Percentiles rank a stretch among this genome's conserved stretches.
phyloP scores from a whole-genome alignment of 768 basidiomycete species.

The Suillus discolor region DNA sequence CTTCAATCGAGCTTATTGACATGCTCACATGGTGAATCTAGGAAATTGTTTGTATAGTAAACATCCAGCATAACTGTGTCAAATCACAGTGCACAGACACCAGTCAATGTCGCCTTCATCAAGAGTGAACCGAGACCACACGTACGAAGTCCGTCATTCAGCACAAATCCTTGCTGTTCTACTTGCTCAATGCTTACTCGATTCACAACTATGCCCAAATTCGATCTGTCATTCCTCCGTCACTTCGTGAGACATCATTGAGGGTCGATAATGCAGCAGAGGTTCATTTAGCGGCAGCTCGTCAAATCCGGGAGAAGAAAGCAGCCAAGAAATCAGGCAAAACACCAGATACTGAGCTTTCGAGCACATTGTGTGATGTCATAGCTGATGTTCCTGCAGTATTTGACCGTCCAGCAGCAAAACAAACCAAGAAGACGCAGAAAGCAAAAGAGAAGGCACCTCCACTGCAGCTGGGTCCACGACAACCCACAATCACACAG shows the following conservation, averaged over 20 bases:
- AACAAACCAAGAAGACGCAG: no score
- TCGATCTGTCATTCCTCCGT: conserved; percentile 7
- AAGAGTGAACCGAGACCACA: background rate
- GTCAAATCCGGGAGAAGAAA: background rate
- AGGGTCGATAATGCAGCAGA: background rate
- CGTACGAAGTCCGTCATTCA: background rate
- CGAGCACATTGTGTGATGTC: background rate
- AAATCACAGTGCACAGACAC: background rate
- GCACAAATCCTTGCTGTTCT: background rate
- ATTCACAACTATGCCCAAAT: conserved; percentile 12
- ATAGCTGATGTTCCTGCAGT: no score
- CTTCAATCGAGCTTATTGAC: background rate
- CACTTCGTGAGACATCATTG: background rate
- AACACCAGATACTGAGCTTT: background rate
- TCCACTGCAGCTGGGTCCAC: no score
- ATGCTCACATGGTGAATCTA: background rate
- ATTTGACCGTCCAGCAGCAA: no score
- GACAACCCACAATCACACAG: background rate
- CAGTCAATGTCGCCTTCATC: background rate
- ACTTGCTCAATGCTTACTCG: background rate
- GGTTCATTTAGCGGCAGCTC: background rate
- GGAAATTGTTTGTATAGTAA: background rate
- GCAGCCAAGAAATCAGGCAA: background rate
- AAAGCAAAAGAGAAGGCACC: no score
- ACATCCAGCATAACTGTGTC: conserved; percentile 8